phyloP scores from a whole-genome alignment of 1,284 basidiomycete genomes.

The Naganishia albida region DNA sequence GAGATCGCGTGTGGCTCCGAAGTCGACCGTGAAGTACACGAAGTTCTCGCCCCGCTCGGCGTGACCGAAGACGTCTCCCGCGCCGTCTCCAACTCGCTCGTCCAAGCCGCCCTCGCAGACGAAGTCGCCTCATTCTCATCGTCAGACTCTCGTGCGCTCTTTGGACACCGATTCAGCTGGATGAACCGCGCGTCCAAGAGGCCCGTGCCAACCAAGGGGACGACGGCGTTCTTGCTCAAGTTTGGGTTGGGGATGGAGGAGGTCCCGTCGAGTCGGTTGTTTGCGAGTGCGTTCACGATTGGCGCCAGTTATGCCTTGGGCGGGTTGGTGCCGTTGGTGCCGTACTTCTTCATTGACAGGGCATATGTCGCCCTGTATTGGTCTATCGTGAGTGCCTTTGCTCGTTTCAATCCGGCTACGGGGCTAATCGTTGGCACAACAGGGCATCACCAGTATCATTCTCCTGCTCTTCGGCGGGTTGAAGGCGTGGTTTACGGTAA shows the following conservation, averaged over 20 bases:
- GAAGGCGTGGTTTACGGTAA: constrained; percentile 76
- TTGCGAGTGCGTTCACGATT: constrained; percentile 88
- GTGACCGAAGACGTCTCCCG: constrained; percentile 78
- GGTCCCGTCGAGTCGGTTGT: constrained; percentile 67
- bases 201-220: constrained; percentile 56
- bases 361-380: constrained; percentile 52
- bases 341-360: constrained; percentile 79
- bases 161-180: constrained; percentile 17
- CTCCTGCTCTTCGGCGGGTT: constrained; percentile 84
- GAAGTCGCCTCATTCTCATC: constrained; percentile 13
- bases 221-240: constrained; percentile 88
- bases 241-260: constrained; percentile 91
- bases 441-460: constrained; percentile 74
- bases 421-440: constrained; percentile 46
- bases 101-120: constrained; percentile 62
- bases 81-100: constrained; percentile 72
- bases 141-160: constrained; percentile 3
- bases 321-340: constrained; percentile 81
- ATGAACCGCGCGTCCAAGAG: constrained; percentile 7
- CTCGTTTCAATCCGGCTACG: constrained; percentile 62
- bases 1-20: constrained; percentile 84
- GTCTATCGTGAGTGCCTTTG: constrained; percentile 50
- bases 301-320: constrained; percentile 76
- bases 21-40: constrained; percentile 91
- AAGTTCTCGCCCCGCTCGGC: constrained; percentile 83